phyloP scores from a whole-genome alignment of 345 rosid genomes.

The Jatropha curcas region DNA sequence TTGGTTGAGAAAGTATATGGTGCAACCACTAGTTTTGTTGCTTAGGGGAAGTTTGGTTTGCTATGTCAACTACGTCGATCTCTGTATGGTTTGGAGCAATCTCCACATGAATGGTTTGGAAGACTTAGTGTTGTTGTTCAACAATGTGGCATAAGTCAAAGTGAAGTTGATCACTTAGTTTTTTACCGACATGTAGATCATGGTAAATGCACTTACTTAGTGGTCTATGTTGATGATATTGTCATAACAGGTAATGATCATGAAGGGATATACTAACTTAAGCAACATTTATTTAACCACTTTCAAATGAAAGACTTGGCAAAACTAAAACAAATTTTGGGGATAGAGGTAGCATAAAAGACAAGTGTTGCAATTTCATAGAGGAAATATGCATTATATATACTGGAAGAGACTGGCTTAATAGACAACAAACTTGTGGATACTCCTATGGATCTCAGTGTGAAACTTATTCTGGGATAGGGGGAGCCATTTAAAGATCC shows the following conservation, averaged over 20 bases:
- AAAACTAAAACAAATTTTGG: no score
- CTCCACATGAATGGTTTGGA: background rate
- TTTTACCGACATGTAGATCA: no score
- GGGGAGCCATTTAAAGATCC: background rate
- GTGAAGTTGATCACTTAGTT: no score
- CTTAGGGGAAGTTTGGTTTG: background rate
- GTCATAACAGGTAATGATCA: no score
- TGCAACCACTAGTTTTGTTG: background rate
- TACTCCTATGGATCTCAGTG: background rate
- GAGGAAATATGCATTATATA: background rate
- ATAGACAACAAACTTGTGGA: background rate
- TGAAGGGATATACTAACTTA: no score
- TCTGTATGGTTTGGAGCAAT: background rate
- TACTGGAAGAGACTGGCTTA: background rate
- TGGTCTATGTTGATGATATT: no score
- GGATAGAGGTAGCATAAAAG: no score
- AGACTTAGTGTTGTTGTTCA: background rate
- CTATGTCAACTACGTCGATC: background rate
- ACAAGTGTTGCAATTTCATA: no score
- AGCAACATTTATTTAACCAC: no score
- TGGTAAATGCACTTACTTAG: no score
- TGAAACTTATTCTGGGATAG: background rate
- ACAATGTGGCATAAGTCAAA: background rate
- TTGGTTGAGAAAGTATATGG: background rate
- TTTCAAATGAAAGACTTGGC: no score